These are phyloP conservation scores for Sarocladium brachiariae DNA, from an alignment of 2,329 filamentous ascomycete species.

Conservation along the genomic window DNA sequence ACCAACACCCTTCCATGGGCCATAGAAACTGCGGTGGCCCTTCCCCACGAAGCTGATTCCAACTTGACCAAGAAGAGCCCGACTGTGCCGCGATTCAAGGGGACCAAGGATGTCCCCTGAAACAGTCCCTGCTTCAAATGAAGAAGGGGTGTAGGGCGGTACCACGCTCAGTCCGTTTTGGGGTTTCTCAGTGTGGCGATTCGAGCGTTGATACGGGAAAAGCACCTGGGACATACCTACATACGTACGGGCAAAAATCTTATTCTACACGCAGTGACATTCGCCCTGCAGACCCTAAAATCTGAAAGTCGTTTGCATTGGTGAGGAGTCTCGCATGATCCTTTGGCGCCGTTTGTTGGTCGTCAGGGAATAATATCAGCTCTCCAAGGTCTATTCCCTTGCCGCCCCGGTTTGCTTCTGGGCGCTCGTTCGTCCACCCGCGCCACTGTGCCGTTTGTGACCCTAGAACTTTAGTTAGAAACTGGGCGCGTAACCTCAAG, in stretches of 20 bases:
- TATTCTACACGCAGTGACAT: too few species aligned
- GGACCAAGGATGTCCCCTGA: conserved; percentile 7
- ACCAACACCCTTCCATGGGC: not conserved
- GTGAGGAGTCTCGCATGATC: conserved; percentile 3
- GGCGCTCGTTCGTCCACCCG: too few species aligned
- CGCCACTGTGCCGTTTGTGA: too few species aligned
- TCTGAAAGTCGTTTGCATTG: too few species aligned
- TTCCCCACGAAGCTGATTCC: too few species aligned
- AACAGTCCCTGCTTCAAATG: conserved; percentile 8
- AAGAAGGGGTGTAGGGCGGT: conserved; percentile 5
- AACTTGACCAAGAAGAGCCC: not conserved
- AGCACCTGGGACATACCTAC: not conserved
- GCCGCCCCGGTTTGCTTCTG: too few species aligned
- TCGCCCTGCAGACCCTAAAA: too few species aligned
- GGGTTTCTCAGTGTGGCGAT: not conserved
- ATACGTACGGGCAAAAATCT: too few species aligned
- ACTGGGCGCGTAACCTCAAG: conserved; percentile 3
- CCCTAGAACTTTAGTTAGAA: too few species aligned
- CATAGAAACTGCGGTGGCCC: too few species aligned
- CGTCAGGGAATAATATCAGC: too few species aligned
- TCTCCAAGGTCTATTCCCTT: too few species aligned
- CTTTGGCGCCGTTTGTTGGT: not conserved
- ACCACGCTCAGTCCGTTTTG: conserved; percentile 5
- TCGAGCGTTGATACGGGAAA: not conserved
- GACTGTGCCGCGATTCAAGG: not conserved